These are phyloP conservation scores for Xylaria polymorpha DNA, from an alignment of 2,329 filamentous ascomycete species.

Conservation along the genomic window DNA sequence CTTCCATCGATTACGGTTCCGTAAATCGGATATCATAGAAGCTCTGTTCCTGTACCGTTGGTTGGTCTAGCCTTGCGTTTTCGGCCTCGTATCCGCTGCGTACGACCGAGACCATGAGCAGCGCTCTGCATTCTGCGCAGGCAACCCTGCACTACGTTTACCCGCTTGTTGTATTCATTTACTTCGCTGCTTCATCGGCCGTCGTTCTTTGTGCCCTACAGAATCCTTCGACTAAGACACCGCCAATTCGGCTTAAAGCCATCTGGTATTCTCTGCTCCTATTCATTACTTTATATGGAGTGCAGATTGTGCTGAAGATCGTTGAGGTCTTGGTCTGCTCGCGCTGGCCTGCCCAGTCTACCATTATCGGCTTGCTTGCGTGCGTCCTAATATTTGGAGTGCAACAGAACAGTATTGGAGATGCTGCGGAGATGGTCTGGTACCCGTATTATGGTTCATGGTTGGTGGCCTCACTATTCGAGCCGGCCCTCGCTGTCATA, in stretches of 20 bases:
- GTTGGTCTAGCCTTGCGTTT: conserved; percentile 17
- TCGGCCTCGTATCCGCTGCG: conserved; percentile 1
- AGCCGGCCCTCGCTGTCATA: conserved; percentile 60
- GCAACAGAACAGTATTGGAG: conserved; percentile 65
- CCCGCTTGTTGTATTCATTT: conserved; percentile 66
- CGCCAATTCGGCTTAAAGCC: conserved; percentile 56
- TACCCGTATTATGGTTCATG: conserved; percentile 74
- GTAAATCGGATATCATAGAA: conserved; percentile 16
- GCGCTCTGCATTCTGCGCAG: conserved; percentile 48
- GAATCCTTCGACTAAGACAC: conserved; percentile 53
- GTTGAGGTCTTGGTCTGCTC: conserved; percentile 51
- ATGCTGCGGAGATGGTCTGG: conserved; percentile 64
- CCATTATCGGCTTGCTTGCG: conserved; percentile 68
- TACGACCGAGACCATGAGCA: conserved; percentile 33
- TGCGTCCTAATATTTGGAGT: conserved; percentile 73
- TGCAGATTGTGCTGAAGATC: conserved; percentile 58
- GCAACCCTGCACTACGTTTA: conserved; percentile 68
- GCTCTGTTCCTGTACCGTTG: conserved; percentile 2
- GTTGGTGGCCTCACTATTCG: conserved; percentile 67
- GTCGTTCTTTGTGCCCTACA: conserved; percentile 66
- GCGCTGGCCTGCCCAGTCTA: conserved; percentile 58
- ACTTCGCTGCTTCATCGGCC: conserved; percentile 64
- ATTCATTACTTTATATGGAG: conserved; percentile 59
- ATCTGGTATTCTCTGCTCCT: conserved; percentile 58
- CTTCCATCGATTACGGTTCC: conserved; percentile 8